Conservation (phyloP, 2,329 filamentous ascomycete genomes). For the Ophiostoma ips region DNA sequence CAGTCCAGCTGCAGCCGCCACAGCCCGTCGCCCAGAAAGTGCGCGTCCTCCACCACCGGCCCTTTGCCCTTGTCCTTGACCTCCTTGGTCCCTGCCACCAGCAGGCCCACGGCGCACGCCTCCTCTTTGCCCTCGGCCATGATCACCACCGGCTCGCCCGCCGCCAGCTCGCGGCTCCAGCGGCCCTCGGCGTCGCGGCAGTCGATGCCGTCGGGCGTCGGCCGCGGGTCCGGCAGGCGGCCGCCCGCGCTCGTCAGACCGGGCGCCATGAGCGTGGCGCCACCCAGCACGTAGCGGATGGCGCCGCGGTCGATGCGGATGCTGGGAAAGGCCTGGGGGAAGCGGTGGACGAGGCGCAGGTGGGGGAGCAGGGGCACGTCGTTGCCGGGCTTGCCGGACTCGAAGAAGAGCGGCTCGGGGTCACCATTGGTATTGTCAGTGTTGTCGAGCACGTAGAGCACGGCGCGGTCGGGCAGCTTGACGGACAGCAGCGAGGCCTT, state of each 20-base stretch:
- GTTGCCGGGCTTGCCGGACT: conserved; percentile 41
- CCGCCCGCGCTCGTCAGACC: conserved; percentile 78
- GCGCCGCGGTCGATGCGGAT: conserved; percentile 89
- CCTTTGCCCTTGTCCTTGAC: conserved; percentile 93
- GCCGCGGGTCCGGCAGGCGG: conserved; percentile 48
- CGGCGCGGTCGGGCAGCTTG: conserved; percentile 83
- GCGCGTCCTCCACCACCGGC: conserved; percentile 81
- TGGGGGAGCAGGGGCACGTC: conserved; percentile 60
- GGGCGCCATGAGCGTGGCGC: conserved; percentile 91
- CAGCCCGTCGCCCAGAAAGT: conserved; percentile 86
- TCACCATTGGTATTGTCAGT: too few relatives aligned
- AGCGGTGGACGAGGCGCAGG: conserved; percentile 77
- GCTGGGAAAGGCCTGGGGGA: conserved; percentile 68
- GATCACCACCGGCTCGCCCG: conserved; percentile 76
- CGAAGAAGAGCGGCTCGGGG: conserved; percentile 79
- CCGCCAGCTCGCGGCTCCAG: conserved; percentile 55
- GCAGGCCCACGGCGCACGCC: conserved; percentile 72
- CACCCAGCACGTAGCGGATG: conserved; percentile 88
- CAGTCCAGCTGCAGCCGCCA: conserved; percentile 57
- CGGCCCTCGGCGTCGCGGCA: conserved; percentile 33
- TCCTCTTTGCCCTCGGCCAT: conserved; percentile 88
- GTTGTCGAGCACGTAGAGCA: conserved; percentile 74
- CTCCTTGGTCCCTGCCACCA: conserved; percentile 77
- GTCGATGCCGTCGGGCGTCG: conserved; percentile 14
- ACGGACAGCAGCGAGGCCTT: conserved; percentile 81